These are phyloP conservation scores for Isoetes taiwanensis DNA, from an alignment of 75 land plant genomes.

Conservation along the genomic window DNA sequence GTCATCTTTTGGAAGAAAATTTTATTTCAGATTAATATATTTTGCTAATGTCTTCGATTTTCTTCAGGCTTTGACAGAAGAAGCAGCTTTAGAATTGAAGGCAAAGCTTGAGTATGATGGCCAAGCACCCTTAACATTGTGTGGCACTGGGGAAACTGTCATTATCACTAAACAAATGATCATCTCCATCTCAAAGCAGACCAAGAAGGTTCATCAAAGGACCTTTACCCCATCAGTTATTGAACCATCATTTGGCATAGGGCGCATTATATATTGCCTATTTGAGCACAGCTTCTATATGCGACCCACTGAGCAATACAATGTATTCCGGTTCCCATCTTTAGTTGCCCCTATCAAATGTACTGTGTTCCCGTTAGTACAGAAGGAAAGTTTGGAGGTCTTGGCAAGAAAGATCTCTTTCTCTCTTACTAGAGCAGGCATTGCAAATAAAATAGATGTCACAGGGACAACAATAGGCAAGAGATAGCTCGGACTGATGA, in stretches of 20 bases:
- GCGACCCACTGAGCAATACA: slow-evolving; percentile 63
- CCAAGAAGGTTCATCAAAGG: slow-evolving; percentile 55
- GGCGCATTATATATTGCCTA: slow-evolving; percentile 89
- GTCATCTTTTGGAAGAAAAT: slow-evolving; percentile 17
- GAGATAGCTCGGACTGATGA: slow-evolving; percentile 94
- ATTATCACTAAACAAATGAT: slow-evolving; percentile 66
- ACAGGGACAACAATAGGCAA: slow-evolving; percentile 92
- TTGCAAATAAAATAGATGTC: slow-evolving; percentile 77
- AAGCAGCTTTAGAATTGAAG: slow-evolving; percentile 81
- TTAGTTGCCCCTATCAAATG: slow-evolving; percentile 91
- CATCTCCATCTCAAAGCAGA: slow-evolving; percentile 64
- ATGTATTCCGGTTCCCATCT: slow-evolving; percentile 81
- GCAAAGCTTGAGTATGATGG: slow-evolving; percentile 55
- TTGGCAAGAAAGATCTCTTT: slow-evolving; percentile 43
- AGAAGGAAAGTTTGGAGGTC: slow-evolving; percentile 48
- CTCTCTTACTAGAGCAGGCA: slow-evolving; percentile 54
- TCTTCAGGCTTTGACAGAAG: slow-evolving; percentile 63
- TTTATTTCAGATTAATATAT: not conserved
- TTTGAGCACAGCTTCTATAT: slow-evolving; percentile 86
- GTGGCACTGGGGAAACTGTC: slow-evolving; percentile 61
- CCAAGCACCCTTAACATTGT: slow-evolving; percentile 57
- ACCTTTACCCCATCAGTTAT: slow-evolving; percentile 91
- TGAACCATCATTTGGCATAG: slow-evolving; percentile 97
- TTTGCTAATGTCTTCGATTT: not conserved
- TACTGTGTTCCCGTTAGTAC: slow-evolving; percentile 85